Evolutionary conservation across 768 basidiomycete species (phyloP), one percentile per base, ranked within the genome.

Genomic region (Amanita polypyramis): DNA sequence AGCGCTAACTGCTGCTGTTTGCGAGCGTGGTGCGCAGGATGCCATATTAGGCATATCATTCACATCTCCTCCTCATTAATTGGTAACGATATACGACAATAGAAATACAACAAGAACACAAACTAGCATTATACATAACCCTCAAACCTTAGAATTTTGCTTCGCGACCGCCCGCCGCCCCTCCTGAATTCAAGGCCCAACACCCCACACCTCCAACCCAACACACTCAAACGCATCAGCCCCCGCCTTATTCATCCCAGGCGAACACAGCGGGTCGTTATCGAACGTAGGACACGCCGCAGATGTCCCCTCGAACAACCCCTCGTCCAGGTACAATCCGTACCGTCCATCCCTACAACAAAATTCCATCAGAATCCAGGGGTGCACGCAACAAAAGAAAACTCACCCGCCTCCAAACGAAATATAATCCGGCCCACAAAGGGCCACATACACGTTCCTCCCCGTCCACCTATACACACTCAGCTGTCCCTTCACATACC

Each of bases 361-460:
- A 42, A 46, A 41, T 35, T 7, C 45, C 50, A 33, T n/a, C 46
- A 39, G 21, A 19, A 15, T 19, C 15, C 9, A 27, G 2, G 5
- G 11, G 4, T 20, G 14, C 33, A 21, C n/a, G 17, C 1, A 36
- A 11, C 20, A 8, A 37, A 5, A 12, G 2, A 36, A 47, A 35
- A 73, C 85, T 49, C 52, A 92, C 91, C 94, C 94, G 55, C 94
- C 94, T 10, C 93, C 94, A 58, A 95, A 90, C 1, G 89, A 90
- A 51, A 96, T 70, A 54, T 76, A 90, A 12, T 74, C 77, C 0
- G 76, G 65, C 56, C 94, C 88, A 63, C 90, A 93, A 5, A 95
- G 70, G 17, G 88, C 81, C 34, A 96, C 84, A 57, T 97, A 97
- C 45, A 83, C 82, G 60, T 98, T 99, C 61, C 67, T 78, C 2